Evolutionary conservation across 2,329 filamentous ascomycete genomes (phyloP).

Genomic region (Diaporthe sp.): DNA sequence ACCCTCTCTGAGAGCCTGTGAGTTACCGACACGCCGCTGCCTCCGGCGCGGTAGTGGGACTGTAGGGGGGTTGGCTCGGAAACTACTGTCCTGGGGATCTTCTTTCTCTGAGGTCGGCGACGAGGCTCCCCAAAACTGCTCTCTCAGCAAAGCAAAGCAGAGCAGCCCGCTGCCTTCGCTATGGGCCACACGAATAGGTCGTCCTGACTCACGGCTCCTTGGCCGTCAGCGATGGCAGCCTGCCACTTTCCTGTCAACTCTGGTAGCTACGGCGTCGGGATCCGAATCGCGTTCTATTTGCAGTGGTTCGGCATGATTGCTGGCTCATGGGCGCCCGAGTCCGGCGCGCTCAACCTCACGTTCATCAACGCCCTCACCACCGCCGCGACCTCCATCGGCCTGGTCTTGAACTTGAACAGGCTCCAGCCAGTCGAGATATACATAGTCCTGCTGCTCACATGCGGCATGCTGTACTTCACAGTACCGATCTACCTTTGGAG

Average conservation of each 20-base stretch:
- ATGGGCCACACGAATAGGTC: not conserved
- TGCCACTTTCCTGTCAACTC: slow-evolving; percentile 32
- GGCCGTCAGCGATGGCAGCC: slow-evolving; percentile 19
- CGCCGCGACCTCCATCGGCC: slow-evolving; percentile 33
- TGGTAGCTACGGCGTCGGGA: slow-evolving; percentile 37
- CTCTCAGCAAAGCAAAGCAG: not conserved
- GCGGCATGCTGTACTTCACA: slow-evolving; percentile 39
- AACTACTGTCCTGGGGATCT: not conserved
- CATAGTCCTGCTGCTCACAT: slow-evolving; percentile 41
- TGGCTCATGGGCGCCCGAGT: slow-evolving; percentile 36
- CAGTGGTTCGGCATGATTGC: slow-evolving; percentile 39
- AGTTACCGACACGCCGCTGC: not conserved
- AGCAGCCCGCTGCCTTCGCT: no score
- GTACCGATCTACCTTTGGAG: slow-evolving; percentile 42
- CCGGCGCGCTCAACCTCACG: slow-evolving; percentile 32
- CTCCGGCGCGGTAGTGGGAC: not conserved
- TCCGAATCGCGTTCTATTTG: slow-evolving; percentile 38
- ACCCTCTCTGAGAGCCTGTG: not conserved
- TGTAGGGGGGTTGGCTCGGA: not conserved
- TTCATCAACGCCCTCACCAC: slow-evolving; percentile 37
- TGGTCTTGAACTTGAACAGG: slow-evolving; percentile 22
- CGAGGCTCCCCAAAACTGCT: not conserved
- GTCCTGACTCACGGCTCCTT: not conserved
- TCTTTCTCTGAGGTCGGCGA: not conserved
- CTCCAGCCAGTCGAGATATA: slow-evolving; percentile 40